Percentiles rank a stretch among this genome's conserved stretches.
Evolutionary conservation across 2,329 filamentous ascomycete species (phyloP).

Genomic region (Paramyrothecium roridum): DNA sequence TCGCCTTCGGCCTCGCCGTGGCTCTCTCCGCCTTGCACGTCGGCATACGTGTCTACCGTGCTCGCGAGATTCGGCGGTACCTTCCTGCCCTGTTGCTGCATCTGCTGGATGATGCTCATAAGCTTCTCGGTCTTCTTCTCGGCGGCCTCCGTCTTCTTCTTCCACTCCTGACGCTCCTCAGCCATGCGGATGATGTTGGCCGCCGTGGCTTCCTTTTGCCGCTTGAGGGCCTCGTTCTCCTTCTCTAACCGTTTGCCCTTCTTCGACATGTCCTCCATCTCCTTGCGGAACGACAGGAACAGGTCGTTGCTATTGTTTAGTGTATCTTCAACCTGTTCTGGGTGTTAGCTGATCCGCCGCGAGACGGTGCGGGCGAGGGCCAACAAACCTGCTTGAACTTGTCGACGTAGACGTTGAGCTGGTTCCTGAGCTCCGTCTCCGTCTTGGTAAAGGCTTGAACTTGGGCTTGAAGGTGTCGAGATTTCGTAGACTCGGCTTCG

Average conservation of each 20-base stretch:
- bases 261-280: constrained; percentile 99
- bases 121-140: constrained; percentile 84
- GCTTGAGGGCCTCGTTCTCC: constrained; percentile 86
- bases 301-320: constrained; percentile 98
- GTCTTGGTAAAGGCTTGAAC: constrained; percentile 96
- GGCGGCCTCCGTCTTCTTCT: constrained; percentile 55
- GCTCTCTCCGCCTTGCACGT: constrained; percentile 35
- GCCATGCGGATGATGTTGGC: constrained; percentile 97
- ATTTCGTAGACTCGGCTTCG: constrained; percentile 75
- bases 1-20: constrained; percentile 48
- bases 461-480: constrained; percentile 82
- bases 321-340: constrained; percentile 88
- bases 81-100: constrained; percentile 91
- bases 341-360: constrained; percentile 20
- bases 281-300: constrained; percentile 94
- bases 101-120: constrained; percentile 89
- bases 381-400: constrained; percentile 95
- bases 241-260: constrained; percentile 97
- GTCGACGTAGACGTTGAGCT: constrained; percentile 97
- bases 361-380: constrained; percentile 3
- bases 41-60: constrained; percentile 56
- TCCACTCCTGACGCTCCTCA: constrained; percentile 83
- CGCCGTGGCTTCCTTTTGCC: constrained; percentile 91
- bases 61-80: constrained; percentile 61
- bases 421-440: constrained; percentile 87